Evolutionary conservation across 768 basidiomycete species (phyloP), one percentile per base, ranked within the genome.

Genomic region (Xerocomellus chrysenteron): DNA sequence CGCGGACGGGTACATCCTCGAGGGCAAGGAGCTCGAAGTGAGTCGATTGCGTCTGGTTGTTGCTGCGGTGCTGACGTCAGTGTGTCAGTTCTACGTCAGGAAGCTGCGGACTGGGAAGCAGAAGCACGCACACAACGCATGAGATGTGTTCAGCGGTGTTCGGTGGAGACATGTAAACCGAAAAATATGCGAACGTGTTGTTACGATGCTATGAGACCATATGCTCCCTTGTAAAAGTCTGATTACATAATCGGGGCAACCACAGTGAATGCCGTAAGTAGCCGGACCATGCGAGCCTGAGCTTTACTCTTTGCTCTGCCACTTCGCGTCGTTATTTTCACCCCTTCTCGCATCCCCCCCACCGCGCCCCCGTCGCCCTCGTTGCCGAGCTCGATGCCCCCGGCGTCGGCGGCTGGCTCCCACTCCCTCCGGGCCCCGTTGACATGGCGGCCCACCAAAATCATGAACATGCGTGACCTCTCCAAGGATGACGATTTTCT

Each of bases 11-110:
- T 98, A 98, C 78, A 80, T 99, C 61, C 85, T 99, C 52, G 97
- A 99, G 81, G 97, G 97, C 70, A 94, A 92, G 79, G 97, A 99
- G 75, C 87, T 98, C 54, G 95, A 98, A 84, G 94, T 96, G 62
- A 49, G 82, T 57, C 17, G 45, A 2, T 9, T 14, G 32, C 2
- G 35, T 12, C 35, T 26, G 12, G 13, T 24, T 33, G 21, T 32
- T 41, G 32, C 39, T 56, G 52, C 55, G 48, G 46, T 50, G 47
- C 64, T 71, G 58, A 68, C 62, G 69, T 65, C 62, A 46, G 43
- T 45, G 59, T 36, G 62, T 12, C 64, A 95, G 92, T 97, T 98
- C 80, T 97, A 96, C 81, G 76, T 94, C 69, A 86, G 92, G 80
- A 95, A 95, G 74, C 80, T 98, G 76, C 87, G 90, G 76, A 83